Evolutionary conservation across 2,329 filamentous ascomycete genomes (phyloP), one percentile per base, ranked within the genome.

Genomic region (Erysiphe pulchra): DNA sequence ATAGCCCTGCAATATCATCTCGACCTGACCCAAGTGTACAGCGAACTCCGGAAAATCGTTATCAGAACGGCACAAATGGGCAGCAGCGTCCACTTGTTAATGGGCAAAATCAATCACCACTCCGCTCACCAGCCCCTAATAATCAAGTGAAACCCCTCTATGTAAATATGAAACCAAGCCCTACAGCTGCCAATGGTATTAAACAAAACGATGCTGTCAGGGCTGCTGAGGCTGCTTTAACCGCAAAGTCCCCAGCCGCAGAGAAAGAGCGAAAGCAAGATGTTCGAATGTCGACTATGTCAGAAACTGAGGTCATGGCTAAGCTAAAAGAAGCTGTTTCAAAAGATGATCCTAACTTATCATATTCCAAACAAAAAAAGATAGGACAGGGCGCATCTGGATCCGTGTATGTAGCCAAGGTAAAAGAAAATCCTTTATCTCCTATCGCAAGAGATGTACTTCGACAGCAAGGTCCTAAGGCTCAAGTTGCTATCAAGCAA

Each of bases 301-400:
- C 83, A 10, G 90, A 98, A 63, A 80, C 72, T 51, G 87, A 98
- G 61, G 90, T 98, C 47, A 98, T 98, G 90, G 79, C 83, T 52
- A 90, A 85, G 59, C 70, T 98, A 46, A 81, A 86, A 59, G 83
- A 92, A 52, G 87, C 90, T 8, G 90, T 98, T 1, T 94, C 86
- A 50, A 92, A 92, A 61, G 85, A 93, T 49, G 86, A 92, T 58
- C 90, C 90, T 45, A 80, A 92, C 55, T 68, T 92, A 52, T 93
- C 86, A 20, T 98, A 98, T 66, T 87, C 86, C 57, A 98, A 98
- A 67, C 90, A 95, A 64, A 94, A 94, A 72, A 98, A 98, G 71
- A 95, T 98, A 61, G 90, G 90, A 17, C 90, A 98, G 61, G 90
- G 90, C 63, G 90, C 90, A 47, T 98, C 90, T 50, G 90, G 90